Evolutionary conservation across 257 asterid species (phyloP).

Genomic region (Asclepias syriaca): DNA sequence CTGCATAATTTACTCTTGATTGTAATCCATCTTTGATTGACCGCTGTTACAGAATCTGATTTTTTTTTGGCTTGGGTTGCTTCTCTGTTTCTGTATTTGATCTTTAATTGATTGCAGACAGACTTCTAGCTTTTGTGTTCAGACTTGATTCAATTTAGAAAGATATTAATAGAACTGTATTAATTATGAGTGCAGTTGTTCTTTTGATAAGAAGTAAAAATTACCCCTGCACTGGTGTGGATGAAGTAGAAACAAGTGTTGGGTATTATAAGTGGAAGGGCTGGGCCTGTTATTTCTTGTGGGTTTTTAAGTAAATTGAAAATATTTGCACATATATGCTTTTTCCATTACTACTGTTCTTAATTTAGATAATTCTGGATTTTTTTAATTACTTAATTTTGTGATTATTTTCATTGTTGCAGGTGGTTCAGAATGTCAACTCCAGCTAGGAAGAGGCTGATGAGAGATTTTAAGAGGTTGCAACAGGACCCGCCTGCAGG

Average conservation of each 20-base stretch:
- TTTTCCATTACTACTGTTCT: neutral
- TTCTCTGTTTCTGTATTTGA: neutral
- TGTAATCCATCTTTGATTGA: neutral
- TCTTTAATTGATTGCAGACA: neutral
- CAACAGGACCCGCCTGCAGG: conserved; percentile 87
- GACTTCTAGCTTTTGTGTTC: neutral
- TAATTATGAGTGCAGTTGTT: neutral
- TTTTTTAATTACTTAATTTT: neutral
- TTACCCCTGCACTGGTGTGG: neutral
- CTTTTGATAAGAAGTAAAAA: neutral
- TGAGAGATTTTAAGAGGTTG: conserved; percentile 81
- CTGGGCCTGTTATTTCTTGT: neutral
- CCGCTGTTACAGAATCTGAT: neutral
- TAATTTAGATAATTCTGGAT: neutral
- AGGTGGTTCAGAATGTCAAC: conserved; percentile 57
- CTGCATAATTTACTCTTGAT: neutral
- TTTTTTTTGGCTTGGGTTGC: neutral
- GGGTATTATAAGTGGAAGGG: neutral
- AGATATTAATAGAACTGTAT: neutral
- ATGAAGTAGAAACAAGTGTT: neutral
- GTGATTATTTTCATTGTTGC: neutral
- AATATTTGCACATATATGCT: neutral
- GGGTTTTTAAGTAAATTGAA: neutral
- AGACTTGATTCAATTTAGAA: neutral
- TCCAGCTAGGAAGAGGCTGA: conserved; percentile 72